Evolutionary conservation across 345 rosid genomes (phyloP).

Genomic region (Arabidopsis suecica): DNA sequence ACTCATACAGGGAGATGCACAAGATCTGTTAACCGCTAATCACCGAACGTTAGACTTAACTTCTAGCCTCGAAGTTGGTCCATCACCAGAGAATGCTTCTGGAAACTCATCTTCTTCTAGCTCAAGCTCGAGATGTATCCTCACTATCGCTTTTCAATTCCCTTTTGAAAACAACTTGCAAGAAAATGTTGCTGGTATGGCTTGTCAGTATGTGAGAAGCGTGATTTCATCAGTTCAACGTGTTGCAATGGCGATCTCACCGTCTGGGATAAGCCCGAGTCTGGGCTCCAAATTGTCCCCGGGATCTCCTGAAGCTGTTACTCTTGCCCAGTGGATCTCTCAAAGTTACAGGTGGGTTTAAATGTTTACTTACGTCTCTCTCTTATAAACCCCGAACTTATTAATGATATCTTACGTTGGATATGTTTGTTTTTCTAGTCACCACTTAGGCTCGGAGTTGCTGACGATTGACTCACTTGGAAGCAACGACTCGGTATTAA

Average conservation of each 20-base stretch:
- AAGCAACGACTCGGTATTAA: conserved; percentile 64
- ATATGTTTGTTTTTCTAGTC: conserved; percentile 50
- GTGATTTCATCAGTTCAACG: conserved; percentile 96
- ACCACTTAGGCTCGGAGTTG: conserved; percentile 73
- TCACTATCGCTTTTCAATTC: conserved; percentile 98
- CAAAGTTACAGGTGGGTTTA: conserved; percentile 76
- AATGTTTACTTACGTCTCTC: conserved; percentile 21
- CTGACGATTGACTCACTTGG: conserved; percentile 62
- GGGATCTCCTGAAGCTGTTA: conserved; percentile 94
- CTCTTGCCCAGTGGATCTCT: conserved; percentile 88
- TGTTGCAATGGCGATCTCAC: conserved; percentile 95
- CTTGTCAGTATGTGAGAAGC: conserved; percentile 86
- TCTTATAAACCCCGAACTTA: conserved; percentile 11
- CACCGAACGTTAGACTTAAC: conserved; percentile 90
- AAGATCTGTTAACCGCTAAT: conserved; percentile 51
- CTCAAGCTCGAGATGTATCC: conserved; percentile 69
- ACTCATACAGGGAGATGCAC: conserved; percentile 63
- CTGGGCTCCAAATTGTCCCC: conserved; percentile 74
- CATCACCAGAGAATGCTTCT: conserved; percentile 54
- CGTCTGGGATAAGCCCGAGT: conserved; percentile 72
- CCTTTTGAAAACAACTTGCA: conserved; percentile 87
- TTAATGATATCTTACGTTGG: not conserved
- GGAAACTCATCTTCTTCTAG: conserved; percentile 61
- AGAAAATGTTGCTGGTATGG: conserved; percentile 95
- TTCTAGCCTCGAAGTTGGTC: conserved; percentile 91